These are phyloP conservation scores for Cystoderma amianthinum DNA, from an alignment of 768 basidiomycete genomes.

Conservation along the genomic window DNA sequence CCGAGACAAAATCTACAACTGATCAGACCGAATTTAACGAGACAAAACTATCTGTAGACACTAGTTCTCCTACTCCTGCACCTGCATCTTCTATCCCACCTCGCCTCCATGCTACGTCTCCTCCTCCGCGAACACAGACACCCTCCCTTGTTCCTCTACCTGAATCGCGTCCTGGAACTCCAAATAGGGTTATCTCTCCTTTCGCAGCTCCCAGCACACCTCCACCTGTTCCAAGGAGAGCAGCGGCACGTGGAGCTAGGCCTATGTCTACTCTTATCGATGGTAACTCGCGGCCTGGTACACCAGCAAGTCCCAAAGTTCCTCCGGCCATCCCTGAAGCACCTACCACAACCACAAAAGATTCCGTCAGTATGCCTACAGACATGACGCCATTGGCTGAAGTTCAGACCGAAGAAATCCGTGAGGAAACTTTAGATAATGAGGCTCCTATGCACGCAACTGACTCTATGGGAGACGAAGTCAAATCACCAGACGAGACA, in stretches of 20 bases:
- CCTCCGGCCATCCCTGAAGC: constrained; percentile 2
- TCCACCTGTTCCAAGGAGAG: constrained; percentile 63
- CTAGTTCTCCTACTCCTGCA: constrained; percentile 4
- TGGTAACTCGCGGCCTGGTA: constrained; percentile 17
- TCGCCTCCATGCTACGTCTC: constrained; percentile 4
- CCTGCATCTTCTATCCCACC: not conserved
- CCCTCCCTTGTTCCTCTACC: constrained; percentile 33
- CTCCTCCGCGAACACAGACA: constrained; percentile 12
- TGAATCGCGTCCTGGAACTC: constrained; percentile 36
- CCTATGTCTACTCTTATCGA: not conserved
- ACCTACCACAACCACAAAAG: no score
- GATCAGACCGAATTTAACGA: not conserved
- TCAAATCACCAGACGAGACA: no score
- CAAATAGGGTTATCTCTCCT: constrained; percentile 30
- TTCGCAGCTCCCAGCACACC: constrained; percentile 18
- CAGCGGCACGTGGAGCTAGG: constrained; percentile 38
- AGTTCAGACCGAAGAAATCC: no score
- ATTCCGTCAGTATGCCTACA: no score
- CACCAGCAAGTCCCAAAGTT: constrained; percentile 12
- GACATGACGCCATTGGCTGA: no score
- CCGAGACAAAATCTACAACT: not conserved
- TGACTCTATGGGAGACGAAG: no score
- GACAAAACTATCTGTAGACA: not conserved
- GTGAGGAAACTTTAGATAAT: no score
- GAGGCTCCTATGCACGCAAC: no score